Evolutionary conservation across 2,329 filamentous ascomycete species (phyloP).

Genomic region (Talaromyces albobiverticillius): DNA sequence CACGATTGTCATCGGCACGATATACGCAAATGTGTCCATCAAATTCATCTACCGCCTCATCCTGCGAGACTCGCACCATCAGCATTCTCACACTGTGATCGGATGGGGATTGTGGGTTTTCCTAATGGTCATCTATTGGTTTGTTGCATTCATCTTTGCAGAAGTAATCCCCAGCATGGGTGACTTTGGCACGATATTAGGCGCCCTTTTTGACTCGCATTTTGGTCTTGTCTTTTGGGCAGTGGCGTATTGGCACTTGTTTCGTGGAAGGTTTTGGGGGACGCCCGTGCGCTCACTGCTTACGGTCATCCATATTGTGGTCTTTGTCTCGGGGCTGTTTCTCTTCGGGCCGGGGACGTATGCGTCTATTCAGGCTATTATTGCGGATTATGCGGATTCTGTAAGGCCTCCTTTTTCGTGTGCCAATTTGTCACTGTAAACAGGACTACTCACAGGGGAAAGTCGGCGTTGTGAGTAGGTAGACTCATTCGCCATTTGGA

Average conservation of each 20-base stretch:
- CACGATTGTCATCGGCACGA: slow-evolving; percentile 48
- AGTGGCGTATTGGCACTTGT: slow-evolving; percentile 48
- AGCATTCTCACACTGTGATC: slow-evolving; percentile 46
- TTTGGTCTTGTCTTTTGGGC: slow-evolving; percentile 53
- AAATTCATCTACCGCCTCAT: slow-evolving; percentile 48
- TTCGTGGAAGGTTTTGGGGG: slow-evolving; percentile 38
- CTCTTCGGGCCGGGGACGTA: slow-evolving; percentile 52
- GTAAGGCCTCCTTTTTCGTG: slow-evolving; percentile 50
- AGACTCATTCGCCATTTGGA: too few species aligned
- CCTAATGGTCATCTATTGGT: slow-evolving; percentile 44
- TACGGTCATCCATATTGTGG: slow-evolving; percentile 45
- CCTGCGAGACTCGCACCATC: slow-evolving; percentile 44
- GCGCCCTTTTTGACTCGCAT: slow-evolving; percentile 49
- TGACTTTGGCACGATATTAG: slow-evolving; percentile 48
- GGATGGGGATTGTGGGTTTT: slow-evolving; percentile 46
- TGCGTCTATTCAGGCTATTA: slow-evolving; percentile 52
- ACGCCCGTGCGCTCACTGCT: slow-evolving; percentile 35
- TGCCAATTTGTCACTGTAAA: slow-evolving; percentile 46
- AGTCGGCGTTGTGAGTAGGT: too few species aligned
- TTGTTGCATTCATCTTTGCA: slow-evolving; percentile 46
- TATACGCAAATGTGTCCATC: slow-evolving; percentile 49
- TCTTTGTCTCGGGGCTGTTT: slow-evolving; percentile 48
- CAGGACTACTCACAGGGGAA: too few species aligned
- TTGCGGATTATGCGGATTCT: slow-evolving; percentile 46
- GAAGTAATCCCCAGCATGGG: slow-evolving; percentile 51